Percentiles rank a stretch among this genome's conserved stretches.
These are phyloP conservation scores for Exophiala spinifera DNA, from an alignment of 2,329 filamentous ascomycete genomes.

Conservation along the genomic window DNA sequence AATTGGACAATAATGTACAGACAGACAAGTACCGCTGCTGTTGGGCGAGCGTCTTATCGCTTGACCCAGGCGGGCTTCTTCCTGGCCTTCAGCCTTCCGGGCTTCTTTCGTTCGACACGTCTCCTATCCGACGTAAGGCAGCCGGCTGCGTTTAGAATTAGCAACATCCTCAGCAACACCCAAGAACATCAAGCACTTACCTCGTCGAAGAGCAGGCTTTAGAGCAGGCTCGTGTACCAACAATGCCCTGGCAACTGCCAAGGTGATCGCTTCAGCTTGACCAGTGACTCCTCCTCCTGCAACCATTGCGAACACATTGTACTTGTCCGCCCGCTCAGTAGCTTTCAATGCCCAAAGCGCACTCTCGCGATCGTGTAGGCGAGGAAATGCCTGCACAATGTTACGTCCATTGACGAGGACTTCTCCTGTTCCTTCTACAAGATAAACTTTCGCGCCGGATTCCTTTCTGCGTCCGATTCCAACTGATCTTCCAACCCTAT, in stretches of 20 bases:
- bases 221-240: conserved; percentile 87
- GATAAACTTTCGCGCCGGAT: conserved; percentile 76
- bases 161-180: conserved; percentile 6
- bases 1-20: conserved; percentile 33
- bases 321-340: conserved; percentile 84
- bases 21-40: conserved; percentile 18
- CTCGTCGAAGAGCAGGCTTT: conserved; percentile 82
- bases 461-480: conserved; percentile 85
- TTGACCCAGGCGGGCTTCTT: conserved; percentile 99
- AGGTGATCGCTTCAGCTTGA: conserved; percentile 88
- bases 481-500: conserved; percentile 72
- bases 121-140: conserved; percentile 87
- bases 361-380: conserved; percentile 90
- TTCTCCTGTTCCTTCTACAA: conserved; percentile 91
- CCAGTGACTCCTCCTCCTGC: conserved; percentile 87
- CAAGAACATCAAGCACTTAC: conserved; percentile 55
- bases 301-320: conserved; percentile 88
- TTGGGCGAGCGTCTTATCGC: conserved; percentile 46
- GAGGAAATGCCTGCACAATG: conserved; percentile 76
- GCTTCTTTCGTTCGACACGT: conserved; percentile 96
- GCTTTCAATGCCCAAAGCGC: conserved; percentile 85
- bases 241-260: conserved; percentile 85
- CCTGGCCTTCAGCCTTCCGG: conserved; percentile 90
- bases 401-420: conserved; percentile 85
- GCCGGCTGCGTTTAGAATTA: conserved; percentile 62